A percentile compares a stretch with the other conserved stretches of the same genome.
Evolutionary conservation across 2,329 filamentous ascomycete genomes (phyloP).

Genomic region (Diplodia scrobiculata): DNA sequence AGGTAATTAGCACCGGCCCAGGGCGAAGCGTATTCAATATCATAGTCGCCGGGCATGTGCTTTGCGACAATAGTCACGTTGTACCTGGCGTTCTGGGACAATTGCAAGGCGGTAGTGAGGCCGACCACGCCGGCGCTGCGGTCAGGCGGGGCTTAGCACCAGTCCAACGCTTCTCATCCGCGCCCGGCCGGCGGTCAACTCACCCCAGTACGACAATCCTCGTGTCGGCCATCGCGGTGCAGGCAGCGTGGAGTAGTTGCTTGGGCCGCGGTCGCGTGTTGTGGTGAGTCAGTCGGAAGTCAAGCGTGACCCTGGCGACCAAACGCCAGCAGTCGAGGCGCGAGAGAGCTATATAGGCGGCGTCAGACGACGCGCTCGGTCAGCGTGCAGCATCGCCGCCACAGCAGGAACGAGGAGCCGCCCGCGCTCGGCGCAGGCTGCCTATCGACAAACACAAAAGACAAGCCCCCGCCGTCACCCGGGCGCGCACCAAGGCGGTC

Average conservation of each 20-base stretch:
- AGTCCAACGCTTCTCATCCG: conserved; percentile 2
- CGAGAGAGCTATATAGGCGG: conserved; percentile 8
- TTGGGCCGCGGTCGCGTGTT: conserved; percentile 8
- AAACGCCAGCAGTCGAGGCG: not conserved
- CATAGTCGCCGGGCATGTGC: conserved; percentile 92
- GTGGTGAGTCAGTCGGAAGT: conserved; percentile 17
- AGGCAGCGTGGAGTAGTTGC: not conserved
- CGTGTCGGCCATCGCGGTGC: conserved; percentile 9
- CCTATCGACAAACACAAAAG: conserved; percentile 8
- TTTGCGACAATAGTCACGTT: conserved; percentile 75
- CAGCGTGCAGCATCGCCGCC: conserved; percentile 2
- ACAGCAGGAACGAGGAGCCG: not conserved
- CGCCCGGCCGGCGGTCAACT: conserved; percentile 31
- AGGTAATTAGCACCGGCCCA: conserved; percentile 84
- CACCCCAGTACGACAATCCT: conserved; percentile 55
- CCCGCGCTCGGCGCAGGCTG: conserved; percentile 4
- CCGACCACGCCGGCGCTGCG: conserved; percentile 65
- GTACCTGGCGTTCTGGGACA: conserved; percentile 60
- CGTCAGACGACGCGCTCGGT: not conserved
- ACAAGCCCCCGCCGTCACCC: not conserved
- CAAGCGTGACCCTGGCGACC: conserved; percentile 10
- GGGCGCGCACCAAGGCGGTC: conserved; percentile 19
- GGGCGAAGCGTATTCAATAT: conserved; percentile 85
- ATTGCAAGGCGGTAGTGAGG: conserved; percentile 64
- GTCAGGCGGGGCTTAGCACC: conserved; percentile 13